Percentiles rank a stretch among this genome's conserved stretches.
phyloP scores from a whole-genome alignment of 768 basidiomycete genomes.

The Pseudohyphozyma bogoriensis region DNA sequence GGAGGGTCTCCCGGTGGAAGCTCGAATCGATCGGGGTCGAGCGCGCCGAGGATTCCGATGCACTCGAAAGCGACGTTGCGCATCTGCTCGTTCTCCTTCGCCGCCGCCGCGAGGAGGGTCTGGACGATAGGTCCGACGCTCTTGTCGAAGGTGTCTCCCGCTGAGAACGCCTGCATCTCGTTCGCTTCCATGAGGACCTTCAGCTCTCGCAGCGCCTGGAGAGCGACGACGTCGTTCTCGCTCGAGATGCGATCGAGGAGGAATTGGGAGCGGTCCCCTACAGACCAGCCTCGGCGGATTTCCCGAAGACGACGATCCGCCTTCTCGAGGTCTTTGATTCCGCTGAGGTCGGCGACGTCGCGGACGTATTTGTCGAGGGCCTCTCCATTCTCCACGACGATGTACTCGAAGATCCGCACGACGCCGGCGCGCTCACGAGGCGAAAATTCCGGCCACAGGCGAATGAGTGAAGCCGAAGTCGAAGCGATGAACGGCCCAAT shows the following conservation, averaged over 20 bases:
- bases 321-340: constrained; percentile 49
- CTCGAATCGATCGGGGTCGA: constrained; percentile 88
- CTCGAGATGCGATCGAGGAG: constrained; percentile 64
- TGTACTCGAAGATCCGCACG: constrained; percentile 53
- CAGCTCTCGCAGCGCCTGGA: constrained; percentile 65
- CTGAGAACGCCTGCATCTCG: constrained; percentile 54
- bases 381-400: constrained; percentile 56
- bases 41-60: constrained; percentile 79
- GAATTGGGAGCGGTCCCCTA: constrained; percentile 50
- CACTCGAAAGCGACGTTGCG: constrained; percentile 73
- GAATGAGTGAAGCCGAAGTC: constrained; percentile 73
- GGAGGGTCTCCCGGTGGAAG: constrained; percentile 46
- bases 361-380: constrained; percentile 51
- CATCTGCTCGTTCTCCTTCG: constrained; percentile 51
- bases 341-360: constrained; percentile 68
- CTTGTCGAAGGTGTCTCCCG: constrained; percentile 79
- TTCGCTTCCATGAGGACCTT: constrained; percentile 49
- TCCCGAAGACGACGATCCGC: constrained; percentile 32
- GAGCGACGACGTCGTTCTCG: constrained; percentile 68
- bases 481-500: constrained; percentile 74
- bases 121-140: constrained; percentile 58
- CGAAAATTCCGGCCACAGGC: constrained; percentile 61
- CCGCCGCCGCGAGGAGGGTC: constrained; percentile 57
- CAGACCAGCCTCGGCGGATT: constrained; percentile 46
- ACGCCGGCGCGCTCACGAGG: constrained; percentile 48